A percentile compares a stretch with the other conserved stretches of the same genome.
Conservation (phyloP, 1,284 basidiomycete genomes). For the Cryptococcus sp. region DNA sequence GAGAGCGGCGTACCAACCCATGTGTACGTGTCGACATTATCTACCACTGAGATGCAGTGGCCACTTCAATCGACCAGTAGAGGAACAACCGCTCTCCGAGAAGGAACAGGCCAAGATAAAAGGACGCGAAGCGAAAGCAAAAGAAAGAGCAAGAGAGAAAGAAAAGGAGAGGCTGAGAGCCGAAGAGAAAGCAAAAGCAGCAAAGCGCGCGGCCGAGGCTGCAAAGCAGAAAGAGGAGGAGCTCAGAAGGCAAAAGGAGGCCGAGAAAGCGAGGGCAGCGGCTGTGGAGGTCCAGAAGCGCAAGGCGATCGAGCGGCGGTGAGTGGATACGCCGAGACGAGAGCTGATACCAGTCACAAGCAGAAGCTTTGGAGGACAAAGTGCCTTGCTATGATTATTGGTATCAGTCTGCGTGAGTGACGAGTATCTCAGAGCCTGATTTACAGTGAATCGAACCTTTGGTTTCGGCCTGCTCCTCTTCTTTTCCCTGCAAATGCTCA, state of each 20-base stretch:
- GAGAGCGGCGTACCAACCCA: constrained; percentile 36
- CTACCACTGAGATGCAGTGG: constrained; percentile 16
- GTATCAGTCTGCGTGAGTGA: constrained; percentile 31
- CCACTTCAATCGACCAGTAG: constrained; percentile 27
- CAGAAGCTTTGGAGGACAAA: constrained; percentile 34
- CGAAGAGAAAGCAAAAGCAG: constrained; percentile 14
- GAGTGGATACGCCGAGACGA: not conserved
- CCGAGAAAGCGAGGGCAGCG: constrained; percentile 11
- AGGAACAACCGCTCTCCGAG: constrained; percentile 1
- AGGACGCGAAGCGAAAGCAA: constrained; percentile 15
- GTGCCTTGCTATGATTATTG: constrained; percentile 33
- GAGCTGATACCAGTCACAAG: constrained; percentile 18
- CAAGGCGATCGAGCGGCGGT: not conserved
- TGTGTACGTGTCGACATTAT: constrained; percentile 22
- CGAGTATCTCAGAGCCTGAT: not conserved
- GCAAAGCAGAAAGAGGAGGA: constrained; percentile 6
- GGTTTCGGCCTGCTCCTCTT: constrained; percentile 30
- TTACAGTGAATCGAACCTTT: constrained; percentile 25
- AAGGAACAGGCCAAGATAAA: constrained; percentile 5
- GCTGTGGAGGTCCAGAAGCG: constrained; percentile 1
- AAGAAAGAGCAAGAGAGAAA: constrained; percentile 9
- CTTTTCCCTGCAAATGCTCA: constrained; percentile 32
- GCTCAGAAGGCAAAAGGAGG: constrained; percentile 8
- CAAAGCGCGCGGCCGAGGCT: constrained; percentile 16
- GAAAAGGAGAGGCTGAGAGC: constrained; percentile 8